Evolutionary conservation across 1,284 basidiomycete species (phyloP).

Genomic region (Amylostereum areolatum): DNA sequence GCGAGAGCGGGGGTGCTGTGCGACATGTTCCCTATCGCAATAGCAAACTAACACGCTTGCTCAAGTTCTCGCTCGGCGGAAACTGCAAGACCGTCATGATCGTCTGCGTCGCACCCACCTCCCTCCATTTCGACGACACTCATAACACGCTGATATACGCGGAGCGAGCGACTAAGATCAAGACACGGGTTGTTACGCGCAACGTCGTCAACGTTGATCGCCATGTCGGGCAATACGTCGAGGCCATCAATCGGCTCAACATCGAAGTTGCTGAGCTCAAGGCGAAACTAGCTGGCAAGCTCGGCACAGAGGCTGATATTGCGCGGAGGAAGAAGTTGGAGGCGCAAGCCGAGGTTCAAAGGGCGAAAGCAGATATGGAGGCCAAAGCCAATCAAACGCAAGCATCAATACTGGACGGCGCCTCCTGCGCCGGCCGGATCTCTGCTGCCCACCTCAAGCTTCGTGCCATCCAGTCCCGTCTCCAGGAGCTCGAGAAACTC

Average conservation of each 20-base stretch:
- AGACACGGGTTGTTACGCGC: constrained; percentile 87
- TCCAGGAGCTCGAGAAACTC: constrained; percentile 58
- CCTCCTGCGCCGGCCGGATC: constrained; percentile 68
- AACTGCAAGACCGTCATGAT: constrained; percentile 99
- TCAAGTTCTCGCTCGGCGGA: constrained; percentile 94
- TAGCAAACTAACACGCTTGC: constrained; percentile 91
- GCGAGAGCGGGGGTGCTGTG: constrained; percentile 77
- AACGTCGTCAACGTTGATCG: constrained; percentile 93
- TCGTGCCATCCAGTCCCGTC: constrained; percentile 54
- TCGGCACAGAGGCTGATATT: constrained; percentile 55
- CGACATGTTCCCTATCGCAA: constrained; percentile 94
- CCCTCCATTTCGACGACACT: constrained; percentile 93
- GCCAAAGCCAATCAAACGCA: constrained; percentile 64
- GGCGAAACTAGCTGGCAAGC: constrained; percentile 71
- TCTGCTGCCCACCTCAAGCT: constrained; percentile 72
- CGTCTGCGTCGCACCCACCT: constrained; percentile 92
- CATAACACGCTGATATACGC: constrained; percentile 96
- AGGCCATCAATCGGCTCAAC: constrained; percentile 87
- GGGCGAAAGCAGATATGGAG: constrained; percentile 65
- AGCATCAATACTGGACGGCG: constrained; percentile 71
- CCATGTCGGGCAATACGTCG: constrained; percentile 90
- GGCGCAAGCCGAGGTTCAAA: constrained; percentile 62
- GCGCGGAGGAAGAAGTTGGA: constrained; percentile 60
- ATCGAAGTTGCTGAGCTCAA: constrained; percentile 83
- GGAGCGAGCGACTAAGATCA: constrained; percentile 94